Evolutionary conservation across 441 rosid genomes (phyloP), one percentile per base, ranked within the genome.

Genomic region (Kokia cookei): DNA sequence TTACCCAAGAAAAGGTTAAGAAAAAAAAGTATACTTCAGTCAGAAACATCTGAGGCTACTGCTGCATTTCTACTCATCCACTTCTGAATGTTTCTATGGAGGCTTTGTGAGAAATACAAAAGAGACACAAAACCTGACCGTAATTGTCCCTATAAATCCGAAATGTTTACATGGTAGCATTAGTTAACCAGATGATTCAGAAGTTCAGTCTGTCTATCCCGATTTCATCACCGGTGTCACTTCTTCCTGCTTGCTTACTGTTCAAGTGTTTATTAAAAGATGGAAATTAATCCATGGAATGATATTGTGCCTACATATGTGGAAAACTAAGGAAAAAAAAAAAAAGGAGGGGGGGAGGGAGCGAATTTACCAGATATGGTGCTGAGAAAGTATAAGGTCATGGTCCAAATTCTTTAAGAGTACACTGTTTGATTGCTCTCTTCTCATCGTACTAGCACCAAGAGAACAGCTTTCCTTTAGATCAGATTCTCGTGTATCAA

Each of bases 401-500:
- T 32, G 69, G 17, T 82, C 83, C 5, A 60, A 63, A 17, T 72
- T 78, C 80, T 80, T 78, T 7, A 65, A 11, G 43, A 70, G 69
- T 43, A 77, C 42, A 65, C 69, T 43, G 55, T 59, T 80, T 4
- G 40, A 71, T 47, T 65, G 78, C 64, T 76, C 72, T 73, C 75
- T 75, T 73, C 80, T 78, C 7, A 70, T 68, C 51, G 47, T n/a
- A 62, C 81, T 65, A 42, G 82, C 64, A 58, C 65, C 80, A 14
- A 70, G 43, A 24, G 69, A 60, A 67, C 55, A 11, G 15, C 64
- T 54, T 37, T 74, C 84, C 45, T 81, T 86, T 50, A 65, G 45
- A 75, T 70, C 78, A 71, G 81, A 71, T 47, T 75, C 75, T 69
- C 42, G 80, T 54, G 76, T 40, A 73, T 62, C 76, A 27, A 77